Conservation (phyloP, 179 eudicot species). For the Silene coronaria region DNA sequence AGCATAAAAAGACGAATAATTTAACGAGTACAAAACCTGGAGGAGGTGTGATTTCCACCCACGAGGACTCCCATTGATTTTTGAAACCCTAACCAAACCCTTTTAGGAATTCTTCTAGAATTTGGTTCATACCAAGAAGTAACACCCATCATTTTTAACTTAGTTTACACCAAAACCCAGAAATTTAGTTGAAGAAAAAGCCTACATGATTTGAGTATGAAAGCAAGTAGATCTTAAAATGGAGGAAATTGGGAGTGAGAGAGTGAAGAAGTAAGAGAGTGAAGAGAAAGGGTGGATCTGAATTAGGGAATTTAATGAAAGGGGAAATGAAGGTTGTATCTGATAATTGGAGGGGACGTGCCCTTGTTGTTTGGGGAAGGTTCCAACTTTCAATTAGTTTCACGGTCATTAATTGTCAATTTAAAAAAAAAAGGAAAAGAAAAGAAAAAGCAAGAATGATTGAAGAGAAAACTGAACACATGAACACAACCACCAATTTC, state of each 20-base stretch:
- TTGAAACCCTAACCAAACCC: slow-evolving; percentile 79
- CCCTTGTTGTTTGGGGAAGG: background rate
- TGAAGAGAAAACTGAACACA: background rate
- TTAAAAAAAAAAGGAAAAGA: too few relatives aligned
- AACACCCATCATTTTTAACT: slow-evolving; percentile 33
- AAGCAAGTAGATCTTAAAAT: slow-evolving; percentile 2
- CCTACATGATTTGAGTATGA: slow-evolving; percentile 15
- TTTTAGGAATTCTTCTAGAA: slow-evolving; percentile 46
- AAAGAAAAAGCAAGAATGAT: too few relatives aligned
- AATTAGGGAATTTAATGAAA: background rate
- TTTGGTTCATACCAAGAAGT: slow-evolving; percentile 39
- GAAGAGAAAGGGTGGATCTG: slow-evolving; percentile 15
- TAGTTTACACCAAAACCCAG: slow-evolving; percentile 1
- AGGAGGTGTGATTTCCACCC: slow-evolving; percentile 99
- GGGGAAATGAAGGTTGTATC: background rate
- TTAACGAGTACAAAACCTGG: slow-evolving; percentile 94
- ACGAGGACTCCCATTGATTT: slow-evolving; percentile 77
- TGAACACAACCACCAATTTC: background rate
- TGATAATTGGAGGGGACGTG: slow-evolving; percentile 8
- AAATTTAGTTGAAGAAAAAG: background rate
- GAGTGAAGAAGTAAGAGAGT: slow-evolving; percentile 22
- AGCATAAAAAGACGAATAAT: slow-evolving; percentile 1
- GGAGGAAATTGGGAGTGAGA: background rate
- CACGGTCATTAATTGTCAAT: background rate
- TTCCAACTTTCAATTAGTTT: slow-evolving; percentile 2